Evolutionary conservation across 2,329 filamentous ascomycete genomes (phyloP).

Genomic region (Penicillium crustosum): DNA sequence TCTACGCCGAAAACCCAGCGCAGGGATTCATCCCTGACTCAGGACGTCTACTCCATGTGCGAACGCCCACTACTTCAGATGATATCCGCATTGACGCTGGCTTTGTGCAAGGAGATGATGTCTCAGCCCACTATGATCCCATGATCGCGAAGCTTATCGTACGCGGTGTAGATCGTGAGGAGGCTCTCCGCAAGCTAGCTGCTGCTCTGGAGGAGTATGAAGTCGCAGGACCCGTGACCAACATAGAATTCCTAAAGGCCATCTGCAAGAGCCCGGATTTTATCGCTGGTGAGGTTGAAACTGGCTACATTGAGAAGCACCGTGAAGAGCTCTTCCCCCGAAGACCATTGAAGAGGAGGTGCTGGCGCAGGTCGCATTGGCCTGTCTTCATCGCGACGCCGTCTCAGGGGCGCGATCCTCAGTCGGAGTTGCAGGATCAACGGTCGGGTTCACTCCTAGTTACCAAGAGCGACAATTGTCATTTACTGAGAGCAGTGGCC

Average conservation of each 20-base stretch:
- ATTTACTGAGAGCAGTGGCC: slow-evolving; percentile 50
- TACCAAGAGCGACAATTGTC: slow-evolving; percentile 64
- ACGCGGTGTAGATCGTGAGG: slow-evolving; percentile 71
- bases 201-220: slow-evolving; percentile 84
- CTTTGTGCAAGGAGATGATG: slow-evolving; percentile 85
- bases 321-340: slow-evolving; percentile 71
- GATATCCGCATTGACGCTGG: slow-evolving; percentile 90
- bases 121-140: slow-evolving; percentile 93
- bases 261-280: slow-evolving; percentile 81
- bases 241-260: slow-evolving; percentile 93
- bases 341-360: slow-evolving; percentile 66
- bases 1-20: slow-evolving; percentile 93
- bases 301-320: slow-evolving; percentile 92
- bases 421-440: slow-evolving; percentile 33
- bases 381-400: slow-evolving; percentile 58
- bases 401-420: slow-evolving; percentile 28
- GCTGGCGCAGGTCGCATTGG: slow-evolving; percentile 83
- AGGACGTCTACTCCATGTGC: slow-evolving; percentile 78
- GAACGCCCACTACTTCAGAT: slow-evolving; percentile 66
- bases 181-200: slow-evolving; percentile 78
- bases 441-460: slow-evolving; percentile 60
- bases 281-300: slow-evolving; percentile 84
- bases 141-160: slow-evolving; percentile 99
- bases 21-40: slow-evolving; percentile 93
- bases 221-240: slow-evolving; percentile 87